These are phyloP conservation scores for Paratinospora sagittata DNA, from an alignment of 164 flowering plant species.

Conservation along the genomic window DNA sequence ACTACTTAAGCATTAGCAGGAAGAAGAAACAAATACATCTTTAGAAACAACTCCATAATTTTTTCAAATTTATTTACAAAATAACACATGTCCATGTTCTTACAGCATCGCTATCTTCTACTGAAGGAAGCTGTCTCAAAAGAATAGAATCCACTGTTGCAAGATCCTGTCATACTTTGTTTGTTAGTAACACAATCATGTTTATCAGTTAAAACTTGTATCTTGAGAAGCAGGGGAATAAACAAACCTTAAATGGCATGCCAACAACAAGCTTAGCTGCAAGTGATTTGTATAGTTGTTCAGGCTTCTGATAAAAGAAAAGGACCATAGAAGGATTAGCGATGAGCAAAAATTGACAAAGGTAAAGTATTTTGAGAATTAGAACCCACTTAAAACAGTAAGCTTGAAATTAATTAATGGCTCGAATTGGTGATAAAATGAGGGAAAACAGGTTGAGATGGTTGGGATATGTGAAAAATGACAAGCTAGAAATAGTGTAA, in stretches of 20 bases:
- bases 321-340: constrained; percentile 8
- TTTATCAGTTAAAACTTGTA: background rate
- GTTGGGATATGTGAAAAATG: background rate
- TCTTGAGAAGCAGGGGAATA: background rate
- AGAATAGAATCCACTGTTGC: constrained; percentile 94
- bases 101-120: constrained; percentile 73
- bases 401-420: background rate
- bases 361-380: background rate
- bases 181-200: constrained; percentile 7
- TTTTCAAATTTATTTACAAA: background rate
- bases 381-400: background rate
- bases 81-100: constrained; percentile 13
- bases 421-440: background rate
- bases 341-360: background rate
- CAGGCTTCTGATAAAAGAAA: constrained; percentile 55
- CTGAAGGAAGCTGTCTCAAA: constrained; percentile 80
- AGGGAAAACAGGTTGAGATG: background rate
- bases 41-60: background rate
- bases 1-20: background rate
- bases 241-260: constrained; percentile 91
- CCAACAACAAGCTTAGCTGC: constrained; percentile 93
- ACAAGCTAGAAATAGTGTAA: background rate
- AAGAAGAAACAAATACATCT: background rate
- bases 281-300: constrained; percentile 76
- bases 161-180: constrained; percentile 52